These are phyloP conservation scores for Neurospora tetraspora DNA, from an alignment of 495 filamentous ascomycete species.

Conservation along the genomic window DNA sequence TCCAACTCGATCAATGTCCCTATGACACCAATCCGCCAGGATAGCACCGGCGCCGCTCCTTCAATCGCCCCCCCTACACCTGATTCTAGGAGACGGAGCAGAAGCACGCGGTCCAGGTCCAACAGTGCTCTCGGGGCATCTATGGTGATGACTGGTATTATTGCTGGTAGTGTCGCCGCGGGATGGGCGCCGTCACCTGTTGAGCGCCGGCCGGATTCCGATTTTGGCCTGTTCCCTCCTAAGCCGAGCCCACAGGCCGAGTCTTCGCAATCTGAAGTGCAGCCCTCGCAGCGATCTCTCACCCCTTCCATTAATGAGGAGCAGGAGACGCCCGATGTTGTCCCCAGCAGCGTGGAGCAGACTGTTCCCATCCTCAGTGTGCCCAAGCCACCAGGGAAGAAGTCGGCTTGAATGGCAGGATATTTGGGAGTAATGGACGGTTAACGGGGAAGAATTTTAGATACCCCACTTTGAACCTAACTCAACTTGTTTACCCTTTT, in stretches of 20 bases:
- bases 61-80: conserved; percentile 50
- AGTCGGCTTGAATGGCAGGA: background rate
- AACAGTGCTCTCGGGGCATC: conserved; percentile 80
- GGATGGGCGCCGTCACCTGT: conserved; percentile 71
- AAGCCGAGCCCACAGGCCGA: conserved; percentile 1
- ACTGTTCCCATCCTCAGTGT: conserved; percentile 32
- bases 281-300: conserved; percentile 17
- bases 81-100: conserved; percentile 57
- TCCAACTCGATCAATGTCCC: conserved; percentile 52
- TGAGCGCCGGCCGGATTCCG: conserved; percentile 34
- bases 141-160: conserved; percentile 77
- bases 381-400: conserved; percentile 25
- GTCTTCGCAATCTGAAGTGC: conserved; percentile 2
- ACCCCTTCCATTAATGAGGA: conserved; percentile 28
- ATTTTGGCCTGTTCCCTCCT: conserved; percentile 16
- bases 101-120: conserved; percentile 68
- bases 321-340: conserved; percentile 20
- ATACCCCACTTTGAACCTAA: background rate
- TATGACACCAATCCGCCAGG: conserved; percentile 55
- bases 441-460: background rate
- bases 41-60: conserved; percentile 33
- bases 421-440: background rate
- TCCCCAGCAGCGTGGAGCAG: conserved; percentile 5
- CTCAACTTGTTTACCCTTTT: background rate
- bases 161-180: conserved; percentile 72